A percentile compares a stretch with the other conserved stretches of the same genome.
Evolutionary conservation across 2,329 filamentous ascomycete species (phyloP).

Genomic region (Trichophaea hybrida): DNA sequence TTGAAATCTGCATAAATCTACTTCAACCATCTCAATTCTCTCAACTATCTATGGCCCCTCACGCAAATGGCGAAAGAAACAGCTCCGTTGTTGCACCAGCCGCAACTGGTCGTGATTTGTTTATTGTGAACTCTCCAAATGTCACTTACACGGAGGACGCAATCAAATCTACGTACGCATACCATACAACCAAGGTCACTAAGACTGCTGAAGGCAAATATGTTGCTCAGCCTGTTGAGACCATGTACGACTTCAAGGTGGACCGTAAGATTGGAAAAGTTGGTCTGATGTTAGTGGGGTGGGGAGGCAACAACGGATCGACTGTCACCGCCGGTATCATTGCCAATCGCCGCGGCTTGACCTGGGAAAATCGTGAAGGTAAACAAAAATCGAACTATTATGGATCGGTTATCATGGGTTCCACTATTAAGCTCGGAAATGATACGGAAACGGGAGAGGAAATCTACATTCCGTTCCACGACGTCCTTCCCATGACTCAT

Average conservation of each 20-base stretch:
- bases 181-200: constrained; percentile 78
- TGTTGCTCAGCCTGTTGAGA: constrained; percentile 74
- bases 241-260: constrained; percentile 92
- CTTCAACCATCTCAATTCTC: constrained; percentile 16
- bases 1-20: constrained; percentile 35
- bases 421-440: constrained; percentile 89
- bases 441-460: constrained; percentile 73
- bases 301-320: constrained; percentile 95
- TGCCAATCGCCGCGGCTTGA: constrained; percentile 73
- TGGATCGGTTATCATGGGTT: constrained; percentile 91
- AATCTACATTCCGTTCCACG: constrained; percentile 90
- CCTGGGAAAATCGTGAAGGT: constrained; percentile 90
- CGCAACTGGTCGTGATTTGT: constrained; percentile 46
- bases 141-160: constrained; percentile 76
- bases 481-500: constrained; percentile 90
- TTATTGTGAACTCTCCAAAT: constrained; percentile 82
- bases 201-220: constrained; percentile 58
- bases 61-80: constrained; percentile 54
- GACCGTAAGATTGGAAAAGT: constrained; percentile 85
- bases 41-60: constrained; percentile 77
- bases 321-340: constrained; percentile 95
- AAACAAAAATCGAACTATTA: constrained; percentile 86
- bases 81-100: constrained; percentile 38
- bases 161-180: constrained; percentile 90
- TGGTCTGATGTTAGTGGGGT: constrained; percentile 94